Evolutionary conservation across 1,284 basidiomycete genomes (phyloP), one percentile per base, ranked within the genome.

Genomic region (Malassezia cuniculi): DNA sequence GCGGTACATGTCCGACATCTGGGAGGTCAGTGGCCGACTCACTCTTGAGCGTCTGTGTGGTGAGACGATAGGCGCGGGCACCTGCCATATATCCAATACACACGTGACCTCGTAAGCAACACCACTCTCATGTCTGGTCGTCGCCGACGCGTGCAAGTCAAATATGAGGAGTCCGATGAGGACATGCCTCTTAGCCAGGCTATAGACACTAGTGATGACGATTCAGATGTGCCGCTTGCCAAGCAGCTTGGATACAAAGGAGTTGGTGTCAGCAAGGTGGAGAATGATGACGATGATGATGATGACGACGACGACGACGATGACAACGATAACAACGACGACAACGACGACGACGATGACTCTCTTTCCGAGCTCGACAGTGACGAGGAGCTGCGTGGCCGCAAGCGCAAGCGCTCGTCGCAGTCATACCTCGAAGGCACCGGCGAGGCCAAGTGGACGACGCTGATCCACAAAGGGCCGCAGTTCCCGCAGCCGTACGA

Each of bases 401-500:
- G 41, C 19, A 36, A 48, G 18, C 41, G 41, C 28, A 47, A 42
- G 31, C 44, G 41, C 27, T 14, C 43, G 17, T 47, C 46, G 5
- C 39, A 56, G 26, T 24, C 43, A 2, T 54, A 59, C 22, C 50
- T 55, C 25, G 55, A 67, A 39, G 54, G 57, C 28, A 49, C 47
- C 2, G 55, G 56, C 31, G 56, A 55, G 29, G 54, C 60, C 35
- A 76, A 95, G 69, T 97, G 93, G 93, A 77, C 77, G 39, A 89
- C 83, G 8, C 75, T 97, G 32, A 79, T 86, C 62, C 93, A 99
- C 70, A 80, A 78, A 52, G 93, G 89, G 34, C 89, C 97, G 25
- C 76, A 89, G 50, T 99, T 99, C 71, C 90, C 93, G 45, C 86
- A 87, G 33, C 79, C 85, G 0, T 97, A 99, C 66, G 78, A 85